Percentiles rank a stretch among this genome's conserved stretches.
Evolutionary conservation across 2,329 filamentous ascomycete species (phyloP).

Genomic region (Colletotrichum melonis): DNA sequence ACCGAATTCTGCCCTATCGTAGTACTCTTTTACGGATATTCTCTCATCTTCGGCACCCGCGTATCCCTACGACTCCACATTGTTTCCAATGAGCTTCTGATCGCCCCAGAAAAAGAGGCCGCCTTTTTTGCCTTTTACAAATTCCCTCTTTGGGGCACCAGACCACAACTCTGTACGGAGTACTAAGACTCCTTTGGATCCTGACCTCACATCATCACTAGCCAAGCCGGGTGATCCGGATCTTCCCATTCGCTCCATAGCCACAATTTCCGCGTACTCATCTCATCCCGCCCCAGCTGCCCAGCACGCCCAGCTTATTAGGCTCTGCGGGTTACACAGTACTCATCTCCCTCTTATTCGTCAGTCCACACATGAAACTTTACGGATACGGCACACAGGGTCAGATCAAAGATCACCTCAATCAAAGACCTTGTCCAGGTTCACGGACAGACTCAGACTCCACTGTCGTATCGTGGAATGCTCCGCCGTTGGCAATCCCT

Average conservation of each 20-base stretch:
- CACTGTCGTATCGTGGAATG: neutral
- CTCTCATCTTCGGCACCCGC: neutral
- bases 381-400: neutral
- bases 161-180: neutral
- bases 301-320: constrained; percentile 23
- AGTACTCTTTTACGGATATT: neutral
- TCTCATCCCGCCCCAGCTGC: constrained; percentile 17
- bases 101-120: neutral
- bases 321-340: neutral
- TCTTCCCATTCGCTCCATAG: constrained; percentile 26
- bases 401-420: constrained; percentile 13
- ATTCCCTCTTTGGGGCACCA: constrained; percentile 1
- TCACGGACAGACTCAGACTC: neutral
- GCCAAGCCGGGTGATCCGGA: constrained; percentile 28
- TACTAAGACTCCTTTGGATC: constrained; percentile 4
- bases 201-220: constrained; percentile 26
- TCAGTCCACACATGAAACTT: constrained; percentile 15
- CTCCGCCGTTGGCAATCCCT: constrained; percentile 6
- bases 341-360: constrained; percentile 27
- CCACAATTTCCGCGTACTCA: constrained; percentile 28
- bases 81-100: neutral
- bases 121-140: neutral
- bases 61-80: neutral
- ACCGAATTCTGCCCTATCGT: neutral
- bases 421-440: neutral